Conservation (phyloP, 208 protist species). For the Leishmania lainsoni region DNA sequence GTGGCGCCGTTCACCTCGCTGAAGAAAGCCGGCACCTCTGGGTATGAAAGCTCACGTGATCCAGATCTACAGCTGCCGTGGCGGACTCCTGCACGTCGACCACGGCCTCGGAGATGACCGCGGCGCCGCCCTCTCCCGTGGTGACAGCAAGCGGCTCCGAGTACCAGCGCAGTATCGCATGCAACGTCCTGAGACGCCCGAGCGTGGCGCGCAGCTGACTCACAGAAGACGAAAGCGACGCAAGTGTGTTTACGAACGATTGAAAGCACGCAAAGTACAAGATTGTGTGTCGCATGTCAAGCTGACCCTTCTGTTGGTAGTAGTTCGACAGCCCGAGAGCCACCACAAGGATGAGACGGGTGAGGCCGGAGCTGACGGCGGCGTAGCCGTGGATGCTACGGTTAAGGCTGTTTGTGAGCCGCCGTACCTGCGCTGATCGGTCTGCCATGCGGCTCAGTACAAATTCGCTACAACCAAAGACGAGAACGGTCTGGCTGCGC, state of each 20-base stretch:
- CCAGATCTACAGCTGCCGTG: slow-evolving; percentile 36
- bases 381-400: slow-evolving; percentile 68
- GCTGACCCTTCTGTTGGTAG: slow-evolving; percentile 48
- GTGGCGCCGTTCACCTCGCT: slow-evolving; percentile 8
- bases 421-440: slow-evolving; percentile 26
- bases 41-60: slow-evolving; percentile 61
- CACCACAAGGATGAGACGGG: slow-evolving; percentile 67
- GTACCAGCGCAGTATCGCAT: slow-evolving; percentile 65
- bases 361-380: slow-evolving; percentile 54
- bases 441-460: slow-evolving; percentile 43
- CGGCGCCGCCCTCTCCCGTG: background rate
- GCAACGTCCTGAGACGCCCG: slow-evolving; percentile 51
- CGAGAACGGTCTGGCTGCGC: slow-evolving; percentile 65
- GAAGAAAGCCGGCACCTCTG: slow-evolving; percentile 52
- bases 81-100: slow-evolving; percentile 19
- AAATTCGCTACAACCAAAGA: slow-evolving; percentile 61
- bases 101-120: background rate
- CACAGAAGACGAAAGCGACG: slow-evolving; percentile 41
- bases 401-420: slow-evolving; percentile 40
- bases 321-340: slow-evolving; percentile 64
- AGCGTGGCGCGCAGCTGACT: slow-evolving; percentile 42
- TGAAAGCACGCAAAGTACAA: slow-evolving; percentile 78
- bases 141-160: slow-evolving; percentile 29
- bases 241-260: slow-evolving; percentile 53
- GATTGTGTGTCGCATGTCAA: slow-evolving; percentile 62